These are phyloP conservation scores for Colletotrichum sp. DNA, from an alignment of 2,329 filamentous ascomycete genomes.

Conservation along the genomic window DNA sequence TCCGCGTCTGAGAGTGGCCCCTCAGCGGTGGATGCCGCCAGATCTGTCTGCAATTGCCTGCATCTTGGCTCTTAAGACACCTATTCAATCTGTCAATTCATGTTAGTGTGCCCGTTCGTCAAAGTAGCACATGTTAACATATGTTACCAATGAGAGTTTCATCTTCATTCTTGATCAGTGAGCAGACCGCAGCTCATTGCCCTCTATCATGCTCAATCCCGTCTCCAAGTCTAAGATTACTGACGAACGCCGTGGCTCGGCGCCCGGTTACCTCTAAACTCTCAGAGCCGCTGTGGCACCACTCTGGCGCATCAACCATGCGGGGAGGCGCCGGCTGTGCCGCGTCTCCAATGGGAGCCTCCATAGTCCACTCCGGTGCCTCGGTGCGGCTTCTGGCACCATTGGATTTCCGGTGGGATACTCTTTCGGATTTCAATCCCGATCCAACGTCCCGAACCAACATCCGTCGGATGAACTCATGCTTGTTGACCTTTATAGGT, in stretches of 20 bases:
- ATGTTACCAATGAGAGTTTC: not conserved
- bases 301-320: not conserved
- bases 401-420: not conserved
- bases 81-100: not conserved
- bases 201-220: not conserved
- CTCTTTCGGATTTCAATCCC: not conserved
- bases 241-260: not conserved
- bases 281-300: not conserved
- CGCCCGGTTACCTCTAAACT: not conserved
- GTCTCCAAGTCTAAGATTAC: not conserved
- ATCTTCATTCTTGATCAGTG: not conserved
- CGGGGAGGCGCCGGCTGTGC: not conserved
- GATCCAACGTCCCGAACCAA: not conserved
- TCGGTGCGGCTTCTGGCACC: slow-evolving; percentile 8
- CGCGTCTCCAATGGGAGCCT: slow-evolving; percentile 1
- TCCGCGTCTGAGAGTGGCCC: slow-evolving; percentile 6
- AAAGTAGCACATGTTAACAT: not conserved
- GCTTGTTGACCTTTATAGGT: not conserved
- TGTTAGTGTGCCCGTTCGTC: not conserved
- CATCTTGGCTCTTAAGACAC: not conserved
- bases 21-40: not conserved
- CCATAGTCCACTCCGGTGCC: not conserved
- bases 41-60: not conserved
- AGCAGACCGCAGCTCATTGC: not conserved
- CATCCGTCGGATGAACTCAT: not conserved